phyloP scores from a whole-genome alignment of 2,329 filamentous ascomycete species.

The Calonectria hongkongensis region DNA sequence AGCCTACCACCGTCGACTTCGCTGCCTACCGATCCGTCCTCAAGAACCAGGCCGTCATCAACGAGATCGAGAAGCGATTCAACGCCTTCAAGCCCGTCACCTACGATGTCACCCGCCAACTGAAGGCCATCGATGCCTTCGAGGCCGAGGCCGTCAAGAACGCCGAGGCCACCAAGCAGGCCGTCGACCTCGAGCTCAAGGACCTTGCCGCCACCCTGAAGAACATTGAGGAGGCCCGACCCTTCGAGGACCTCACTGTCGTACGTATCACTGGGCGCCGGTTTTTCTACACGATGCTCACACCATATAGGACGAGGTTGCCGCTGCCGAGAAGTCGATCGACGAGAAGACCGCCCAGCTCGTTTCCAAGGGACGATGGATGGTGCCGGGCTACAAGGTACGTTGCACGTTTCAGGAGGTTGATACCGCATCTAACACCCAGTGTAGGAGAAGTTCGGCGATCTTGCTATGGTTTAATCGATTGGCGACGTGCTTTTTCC shows the following conservation, averaged over 20 bases:
- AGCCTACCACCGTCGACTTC: slow-evolving; percentile 93
- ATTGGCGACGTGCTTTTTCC: slow-evolving; percentile 60
- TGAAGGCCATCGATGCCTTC: slow-evolving; percentile 99
- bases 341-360: slow-evolving; percentile 97
- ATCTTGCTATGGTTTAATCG: slow-evolving; percentile 93
- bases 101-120: slow-evolving; percentile 94
- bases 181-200: slow-evolving; percentile 95
- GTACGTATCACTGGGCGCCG: slow-evolving; percentile 75
- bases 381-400: slow-evolving; percentile 99
- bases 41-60: slow-evolving; percentile 96
- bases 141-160: slow-evolving; percentile 98
- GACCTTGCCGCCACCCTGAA: slow-evolving; percentile 95
- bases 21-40: slow-evolving; percentile 91
- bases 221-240: slow-evolving; percentile 97
- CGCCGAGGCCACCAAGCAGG: slow-evolving; percentile 96
- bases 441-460: slow-evolving; percentile 96
- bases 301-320: slow-evolving; percentile 87
- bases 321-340: slow-evolving; percentile 94
- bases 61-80: slow-evolving; percentile 99
- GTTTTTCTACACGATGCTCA: slow-evolving; percentile 51
- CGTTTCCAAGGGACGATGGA: slow-evolving; percentile 98
- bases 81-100: slow-evolving; percentile 91
- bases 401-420: slow-evolving; percentile 56
- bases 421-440: slow-evolving; percentile 65
- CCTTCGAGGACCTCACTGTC: slow-evolving; percentile 97